These are phyloP conservation scores for Zymoseptoria ardabiliae DNA, from an alignment of 2,329 filamentous ascomycete genomes.

Conservation along the genomic window DNA sequence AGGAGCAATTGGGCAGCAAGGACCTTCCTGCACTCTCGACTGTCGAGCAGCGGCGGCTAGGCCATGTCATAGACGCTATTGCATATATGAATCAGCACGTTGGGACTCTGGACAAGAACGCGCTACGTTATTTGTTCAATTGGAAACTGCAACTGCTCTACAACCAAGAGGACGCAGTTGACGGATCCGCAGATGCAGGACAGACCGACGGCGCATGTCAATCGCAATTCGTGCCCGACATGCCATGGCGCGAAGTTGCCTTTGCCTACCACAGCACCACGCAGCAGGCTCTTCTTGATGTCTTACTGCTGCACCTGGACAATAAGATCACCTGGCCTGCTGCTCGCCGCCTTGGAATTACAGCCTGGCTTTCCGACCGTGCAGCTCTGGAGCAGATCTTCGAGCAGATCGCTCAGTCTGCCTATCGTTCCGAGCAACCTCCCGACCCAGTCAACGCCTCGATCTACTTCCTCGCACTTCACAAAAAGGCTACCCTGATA, in stretches of 20 bases:
- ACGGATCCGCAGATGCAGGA: constrained; percentile 20
- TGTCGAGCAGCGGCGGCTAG: constrained; percentile 20
- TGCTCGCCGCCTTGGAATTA: constrained; percentile 79
- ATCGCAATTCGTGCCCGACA: constrained; percentile 24
- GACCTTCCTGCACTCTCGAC: constrained; percentile 35
- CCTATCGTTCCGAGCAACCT: constrained; percentile 80
- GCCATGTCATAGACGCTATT: constrained; percentile 20
- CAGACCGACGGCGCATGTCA: constrained; percentile 9
- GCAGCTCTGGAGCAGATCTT: constrained; percentile 75
- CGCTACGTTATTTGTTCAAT: constrained; percentile 26
- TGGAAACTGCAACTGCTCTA: constrained; percentile 24
- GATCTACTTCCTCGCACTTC: constrained; percentile 80
- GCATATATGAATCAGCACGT: constrained; percentile 22
- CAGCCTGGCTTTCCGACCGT: constrained; percentile 85
- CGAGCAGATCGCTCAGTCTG: constrained; percentile 82
- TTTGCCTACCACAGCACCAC: constrained; percentile 65
- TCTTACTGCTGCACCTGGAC: constrained; percentile 61
- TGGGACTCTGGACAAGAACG: constrained; percentile 21
- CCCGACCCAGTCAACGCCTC: constrained; percentile 89
- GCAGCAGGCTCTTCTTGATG: constrained; percentile 82
- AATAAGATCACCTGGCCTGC: constrained; percentile 76
- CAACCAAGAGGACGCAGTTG: not conserved
- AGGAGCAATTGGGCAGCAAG: constrained; percentile 39
- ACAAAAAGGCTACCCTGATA: constrained; percentile 81
- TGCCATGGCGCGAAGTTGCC: constrained; percentile 68